Evolutionary conservation across 1,284 basidiomycete genomes (phyloP), one percentile per base, ranked within the genome.

Genomic region (Malassezia sympodialis): DNA sequence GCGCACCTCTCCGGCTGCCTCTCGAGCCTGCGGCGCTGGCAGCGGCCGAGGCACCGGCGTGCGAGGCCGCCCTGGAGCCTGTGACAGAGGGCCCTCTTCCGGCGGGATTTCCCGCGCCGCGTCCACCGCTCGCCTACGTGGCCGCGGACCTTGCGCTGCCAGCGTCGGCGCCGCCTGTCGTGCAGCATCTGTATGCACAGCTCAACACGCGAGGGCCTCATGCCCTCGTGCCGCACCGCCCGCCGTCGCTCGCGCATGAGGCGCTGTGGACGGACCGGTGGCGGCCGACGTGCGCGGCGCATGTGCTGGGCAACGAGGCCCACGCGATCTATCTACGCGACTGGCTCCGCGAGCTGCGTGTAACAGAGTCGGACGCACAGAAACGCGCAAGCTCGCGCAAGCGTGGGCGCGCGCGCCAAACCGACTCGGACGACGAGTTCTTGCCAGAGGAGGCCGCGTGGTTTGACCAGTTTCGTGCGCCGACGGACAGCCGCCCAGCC

Each of bases 391-490:
- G 7, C 14, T 51, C 42, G 21, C 51, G 53, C 30, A 55, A 53
- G 19, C 45, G 42, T n/a, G 40, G 40, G 23, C 52, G 48, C 27
- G 21, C 32, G 14, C 51, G 41, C 40, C 4, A 28, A 26, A 56
- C 63, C 10, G 58, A 63, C 26, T 61, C 66, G 31, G 58, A 66
- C 11, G 59, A 57, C 6, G 52, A 60, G 21, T 43, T 28, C 39
- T 50, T 50, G 24, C 49, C 48, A 14, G 61, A 63, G 2, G 59
- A 62, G 28, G 59, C 65, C 1, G 57, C 48, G 10, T 67, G 59
- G 59, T 65, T 65, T 45, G 56, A 45, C 19, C 61, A 60, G 51
- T 69, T 65, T 40, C 48, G 57, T 11, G 26, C 47, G 12, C 30
- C 47, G 12, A 40, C 28, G 28, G 8, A 34, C 15, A 3, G 14